Percentiles rank a stretch among this genome's conserved stretches.
These are phyloP conservation scores for Colletotrichum sp. DNA, from an alignment of 2,329 filamentous ascomycete species.

Conservation along the genomic window DNA sequence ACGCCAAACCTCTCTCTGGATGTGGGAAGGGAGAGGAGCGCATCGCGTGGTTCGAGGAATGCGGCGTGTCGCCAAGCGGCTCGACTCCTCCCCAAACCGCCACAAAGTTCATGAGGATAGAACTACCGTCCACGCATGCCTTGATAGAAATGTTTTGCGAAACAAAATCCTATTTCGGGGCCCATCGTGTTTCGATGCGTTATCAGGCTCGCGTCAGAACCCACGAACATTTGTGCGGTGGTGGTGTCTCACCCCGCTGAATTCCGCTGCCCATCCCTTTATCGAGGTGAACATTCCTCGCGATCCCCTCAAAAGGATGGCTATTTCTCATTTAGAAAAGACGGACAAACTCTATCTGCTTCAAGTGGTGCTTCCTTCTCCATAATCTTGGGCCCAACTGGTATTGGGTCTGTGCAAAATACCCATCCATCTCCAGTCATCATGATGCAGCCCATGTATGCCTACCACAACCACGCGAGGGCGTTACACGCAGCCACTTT, in stretches of 20 bases:
- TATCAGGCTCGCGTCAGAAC: not conserved
- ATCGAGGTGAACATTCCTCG: slow-evolving; percentile 6
- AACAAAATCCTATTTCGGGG: not conserved
- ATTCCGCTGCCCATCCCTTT: slow-evolving; percentile 18
- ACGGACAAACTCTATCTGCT: not conserved
- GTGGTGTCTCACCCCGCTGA: not conserved
- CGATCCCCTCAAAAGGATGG: slow-evolving; percentile 13
- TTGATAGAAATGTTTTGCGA: not conserved
- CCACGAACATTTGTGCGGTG: not conserved
- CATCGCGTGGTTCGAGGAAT: not conserved
- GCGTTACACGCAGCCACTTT: slow-evolving; percentile 16
- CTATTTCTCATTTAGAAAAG: not conserved
- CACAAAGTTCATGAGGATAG: not conserved
- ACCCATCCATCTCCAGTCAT: not conserved
- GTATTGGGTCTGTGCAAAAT: not conserved
- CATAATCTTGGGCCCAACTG: not conserved
- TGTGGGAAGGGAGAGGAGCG: not conserved
- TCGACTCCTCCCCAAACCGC: not conserved
- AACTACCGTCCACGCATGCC: not conserved
- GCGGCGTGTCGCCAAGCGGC: not conserved
- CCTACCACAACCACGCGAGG: slow-evolving; percentile 12
- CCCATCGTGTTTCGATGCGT: not conserved
- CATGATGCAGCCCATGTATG: not conserved
- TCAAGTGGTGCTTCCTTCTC: not conserved
- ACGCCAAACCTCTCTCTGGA: not conserved